Evolutionary conservation across 2,329 filamentous ascomycete species (phyloP), one percentile per base, ranked within the genome.

Genomic region (Fusarium secorum): DNA sequence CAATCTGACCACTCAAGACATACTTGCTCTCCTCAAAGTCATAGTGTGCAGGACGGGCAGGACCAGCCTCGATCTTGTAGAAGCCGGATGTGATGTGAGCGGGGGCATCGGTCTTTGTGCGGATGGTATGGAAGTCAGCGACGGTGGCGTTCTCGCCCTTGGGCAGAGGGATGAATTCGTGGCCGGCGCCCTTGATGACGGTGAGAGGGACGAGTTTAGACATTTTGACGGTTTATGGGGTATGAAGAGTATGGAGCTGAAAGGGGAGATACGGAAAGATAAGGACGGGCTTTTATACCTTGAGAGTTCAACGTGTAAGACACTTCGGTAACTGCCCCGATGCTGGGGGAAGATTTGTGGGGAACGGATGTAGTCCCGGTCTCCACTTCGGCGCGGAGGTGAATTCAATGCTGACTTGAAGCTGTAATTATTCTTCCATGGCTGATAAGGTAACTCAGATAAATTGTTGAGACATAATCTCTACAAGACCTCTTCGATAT

Each of bases 11-110:
- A 2, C 57, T 74, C 32, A 75, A 45, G 38, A 75, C 70, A 54
- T 75, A 75, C 45, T 75, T 75, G 45, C 69, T 70, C 70, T 75
- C 73, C 53, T 75, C 73, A 54, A 75, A 75, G 39, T 53, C 71
- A 46, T 75, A 75, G 3, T 59, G 51, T 5, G 73, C 73, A 33
- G 73, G 73, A 46, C 71, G 60, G 7, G 52, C 39, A 42, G 72
- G 74, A 15, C 73, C 73, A 41, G 73, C 71, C 24, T 55, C 49
- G 4, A 75, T 75, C 63, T 75, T 75, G 60, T 75, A 75, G 60
- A 75, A 75, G 0, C 73, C 73, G 0, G 73, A 75, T 18, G 73
- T 75, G 39, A 75, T 46, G 42, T 75, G 61, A 48, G 73, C 49
- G 26, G 73, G 73, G 56, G 71, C 66, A 22, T 75, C 59, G 17